Conservation (phyloP, 768 basidiomycete genomes). For the Pleurotus sapidus region DNA sequence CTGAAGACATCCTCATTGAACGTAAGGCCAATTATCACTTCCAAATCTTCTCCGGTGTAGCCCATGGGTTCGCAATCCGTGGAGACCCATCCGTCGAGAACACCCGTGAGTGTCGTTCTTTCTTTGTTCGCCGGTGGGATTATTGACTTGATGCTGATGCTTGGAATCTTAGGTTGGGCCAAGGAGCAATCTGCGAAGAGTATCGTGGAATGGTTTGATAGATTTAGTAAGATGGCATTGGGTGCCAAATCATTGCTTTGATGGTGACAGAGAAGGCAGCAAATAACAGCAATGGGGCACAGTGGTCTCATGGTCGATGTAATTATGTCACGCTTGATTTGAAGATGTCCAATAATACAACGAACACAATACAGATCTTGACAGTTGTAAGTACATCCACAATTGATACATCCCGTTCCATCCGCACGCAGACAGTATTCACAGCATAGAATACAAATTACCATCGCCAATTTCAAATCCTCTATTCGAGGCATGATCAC, state of each 20-base stretch:
- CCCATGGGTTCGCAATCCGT: slow-evolving; percentile 48
- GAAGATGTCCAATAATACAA: too few relatives aligned
- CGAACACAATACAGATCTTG: too few relatives aligned
- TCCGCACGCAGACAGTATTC: too few relatives aligned
- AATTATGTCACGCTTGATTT: too few relatives aligned
- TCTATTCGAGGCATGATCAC: background rate
- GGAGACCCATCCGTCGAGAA: slow-evolving; percentile 40
- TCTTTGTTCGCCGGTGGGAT: background rate
- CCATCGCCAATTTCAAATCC: too few relatives aligned
- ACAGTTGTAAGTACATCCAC: too few relatives aligned
- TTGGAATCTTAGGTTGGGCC: slow-evolving; percentile 44
- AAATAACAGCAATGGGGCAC: too few relatives aligned
- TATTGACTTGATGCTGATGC: background rate
- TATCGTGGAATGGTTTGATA: slow-evolving; percentile 48
- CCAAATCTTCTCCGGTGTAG: slow-evolving; percentile 51
- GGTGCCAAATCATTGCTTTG: too few relatives aligned
- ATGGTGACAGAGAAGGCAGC: too few relatives aligned
- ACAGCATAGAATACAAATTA: too few relatives aligned
- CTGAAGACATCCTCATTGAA: slow-evolving; percentile 54
- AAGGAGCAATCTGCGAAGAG: slow-evolving; percentile 57
- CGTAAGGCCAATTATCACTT: slow-evolving; percentile 51
- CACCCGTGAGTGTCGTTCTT: slow-evolving; percentile 24
- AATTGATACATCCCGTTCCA: too few relatives aligned
- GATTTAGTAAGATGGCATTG: slow-evolving; percentile 27
- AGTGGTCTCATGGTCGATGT: too few relatives aligned